Percentiles rank a stretch among this genome's conserved stretches.
Conservation (phyloP, 352 stramenopile genomes). For the Phytopythium vexans region DNA sequence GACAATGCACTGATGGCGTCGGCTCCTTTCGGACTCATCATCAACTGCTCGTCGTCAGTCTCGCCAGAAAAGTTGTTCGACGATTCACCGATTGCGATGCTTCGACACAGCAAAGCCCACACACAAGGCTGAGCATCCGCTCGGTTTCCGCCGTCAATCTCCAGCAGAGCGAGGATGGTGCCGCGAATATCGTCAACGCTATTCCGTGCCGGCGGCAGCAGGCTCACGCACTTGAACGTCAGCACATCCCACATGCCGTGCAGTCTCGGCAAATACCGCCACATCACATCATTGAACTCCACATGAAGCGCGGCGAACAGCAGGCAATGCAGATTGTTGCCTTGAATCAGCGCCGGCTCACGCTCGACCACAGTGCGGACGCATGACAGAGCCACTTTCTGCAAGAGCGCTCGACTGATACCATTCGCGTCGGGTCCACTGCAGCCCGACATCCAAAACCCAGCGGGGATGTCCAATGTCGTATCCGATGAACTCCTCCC, state of each 20-base stretch:
- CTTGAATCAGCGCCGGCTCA: slow-evolving; percentile 60
- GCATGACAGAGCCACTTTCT: slow-evolving; percentile 70
- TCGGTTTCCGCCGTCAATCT: slow-evolving; percentile 57
- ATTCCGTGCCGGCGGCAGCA: slow-evolving; percentile 16
- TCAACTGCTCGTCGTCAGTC: slow-evolving; percentile 40
- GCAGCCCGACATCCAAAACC: neutral
- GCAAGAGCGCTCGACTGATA: slow-evolving; percentile 55
- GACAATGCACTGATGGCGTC: slow-evolving; percentile 5
- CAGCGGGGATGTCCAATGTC: slow-evolving; percentile 6
- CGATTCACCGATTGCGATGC: slow-evolving; percentile 75
- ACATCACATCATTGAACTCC: slow-evolving; percentile 57
- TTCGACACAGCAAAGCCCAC: slow-evolving; percentile 77
- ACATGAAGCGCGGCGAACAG: slow-evolving; percentile 79
- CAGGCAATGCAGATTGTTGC: slow-evolving; percentile 58
- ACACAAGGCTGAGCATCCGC: slow-evolving; percentile 46
- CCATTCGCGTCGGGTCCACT: slow-evolving; percentile 30
- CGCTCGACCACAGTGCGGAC: slow-evolving; percentile 77
- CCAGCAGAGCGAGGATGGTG: slow-evolving; percentile 61
- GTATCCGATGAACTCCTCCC: neutral
- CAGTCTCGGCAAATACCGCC: slow-evolving; percentile 55
- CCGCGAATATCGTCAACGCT: slow-evolving; percentile 41
- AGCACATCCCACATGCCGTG: slow-evolving; percentile 73
- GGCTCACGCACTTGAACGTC: slow-evolving; percentile 30
- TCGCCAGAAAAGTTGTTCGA: slow-evolving; percentile 26
- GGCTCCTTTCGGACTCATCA: slow-evolving; percentile 73